These are phyloP conservation scores for Hanseniaspora clermontiae DNA, from an alignment of 805 yeast genomes.

Conservation along the genomic window DNA sequence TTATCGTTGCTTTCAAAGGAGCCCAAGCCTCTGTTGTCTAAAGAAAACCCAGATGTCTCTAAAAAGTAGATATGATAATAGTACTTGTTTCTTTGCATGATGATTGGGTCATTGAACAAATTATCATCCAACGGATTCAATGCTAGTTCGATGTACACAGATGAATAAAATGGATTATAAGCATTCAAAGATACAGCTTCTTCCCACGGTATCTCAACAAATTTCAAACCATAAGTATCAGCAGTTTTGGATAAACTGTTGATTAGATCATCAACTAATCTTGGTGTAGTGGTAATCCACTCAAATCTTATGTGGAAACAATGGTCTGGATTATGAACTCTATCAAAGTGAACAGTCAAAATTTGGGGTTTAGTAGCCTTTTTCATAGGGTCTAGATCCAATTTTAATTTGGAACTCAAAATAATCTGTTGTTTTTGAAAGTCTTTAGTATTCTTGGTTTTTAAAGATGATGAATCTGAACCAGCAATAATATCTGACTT, in stretches of 20 bases:
- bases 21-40: constrained; percentile 67
- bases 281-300: constrained; percentile 86
- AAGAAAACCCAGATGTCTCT: constrained; percentile 55
- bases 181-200: constrained; percentile 68
- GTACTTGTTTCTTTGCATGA: constrained; percentile 41
- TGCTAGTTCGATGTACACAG: constrained; percentile 52
- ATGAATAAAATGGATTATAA: constrained; percentile 78
- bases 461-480: neutral
- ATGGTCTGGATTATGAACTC: constrained; percentile 86
- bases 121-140: constrained; percentile 66
- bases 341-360: constrained; percentile 75
- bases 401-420: constrained; percentile 52
- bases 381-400: constrained; percentile 61
- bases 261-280: constrained; percentile 66
- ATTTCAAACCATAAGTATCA: constrained; percentile 66
- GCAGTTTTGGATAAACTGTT: constrained; percentile 70
- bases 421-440: constrained; percentile 31
- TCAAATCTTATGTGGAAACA: constrained; percentile 84
- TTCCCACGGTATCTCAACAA: constrained; percentile 84
- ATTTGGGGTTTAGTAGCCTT: constrained; percentile 68
- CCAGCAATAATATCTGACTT: constrained; percentile 10
- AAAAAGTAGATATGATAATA: constrained; percentile 70
- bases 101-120: constrained; percentile 29
- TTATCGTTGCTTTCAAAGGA: constrained; percentile 36
- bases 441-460: neutral